Conservation (phyloP, 768 basidiomycete species). For the Coprinellus aureogranulatus region DNA sequence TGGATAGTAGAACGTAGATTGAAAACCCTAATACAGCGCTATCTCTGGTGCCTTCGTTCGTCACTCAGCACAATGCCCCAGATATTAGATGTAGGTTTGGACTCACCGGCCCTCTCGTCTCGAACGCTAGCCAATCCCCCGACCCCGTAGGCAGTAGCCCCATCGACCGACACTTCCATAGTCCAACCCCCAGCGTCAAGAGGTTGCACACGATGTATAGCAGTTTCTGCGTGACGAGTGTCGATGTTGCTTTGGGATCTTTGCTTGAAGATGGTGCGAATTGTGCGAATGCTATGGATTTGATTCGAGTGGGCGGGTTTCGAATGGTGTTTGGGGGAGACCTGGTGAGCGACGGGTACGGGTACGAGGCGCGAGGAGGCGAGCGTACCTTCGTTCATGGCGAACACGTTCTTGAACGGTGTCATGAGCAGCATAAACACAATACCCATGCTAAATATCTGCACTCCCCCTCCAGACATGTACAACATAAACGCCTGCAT, state of each 20-base stretch:
- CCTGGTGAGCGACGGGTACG: neutral
- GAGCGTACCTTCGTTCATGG: constrained; percentile 72
- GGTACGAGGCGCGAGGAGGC: neutral
- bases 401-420: constrained; percentile 80
- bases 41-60: too few relatives aligned
- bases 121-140: constrained; percentile 94
- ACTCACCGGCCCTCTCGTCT: constrained; percentile 71
- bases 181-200: constrained; percentile 74
- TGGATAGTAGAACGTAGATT: too few relatives aligned
- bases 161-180: constrained; percentile 94
- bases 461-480: constrained; percentile 95
- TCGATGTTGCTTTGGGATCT: constrained; percentile 46
- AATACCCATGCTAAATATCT: constrained; percentile 96
- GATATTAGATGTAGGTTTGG: too few relatives aligned
- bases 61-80: too few relatives aligned
- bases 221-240: constrained; percentile 68
- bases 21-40: too few relatives aligned
- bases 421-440: constrained; percentile 87
- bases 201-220: constrained; percentile 72
- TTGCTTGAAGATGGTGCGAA: constrained; percentile 66
- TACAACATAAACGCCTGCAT: constrained; percentile 99
- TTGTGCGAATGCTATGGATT: constrained; percentile 58
- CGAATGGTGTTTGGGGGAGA: too few relatives aligned
- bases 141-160: constrained; percentile 87
- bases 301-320: neutral